Base-by-base conservation (phyloP, 306 rosid genomes). In the Luffa acutangula region DNA sequence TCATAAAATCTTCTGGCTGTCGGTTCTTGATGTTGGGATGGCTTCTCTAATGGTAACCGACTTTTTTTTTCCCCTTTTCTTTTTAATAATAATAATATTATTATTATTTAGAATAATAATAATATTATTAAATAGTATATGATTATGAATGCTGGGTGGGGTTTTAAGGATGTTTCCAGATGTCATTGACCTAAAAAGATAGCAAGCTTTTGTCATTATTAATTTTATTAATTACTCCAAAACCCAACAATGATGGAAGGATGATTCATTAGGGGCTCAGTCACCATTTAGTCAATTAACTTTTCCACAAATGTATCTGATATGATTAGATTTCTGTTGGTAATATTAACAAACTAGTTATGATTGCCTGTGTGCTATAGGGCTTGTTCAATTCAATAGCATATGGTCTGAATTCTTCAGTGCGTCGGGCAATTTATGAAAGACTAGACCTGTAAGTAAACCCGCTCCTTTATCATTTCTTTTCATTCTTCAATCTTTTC, bases 301-400 rank as follows among this genome's bases (percentile, higher is more conserved):
- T 75, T 73, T 49, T 51, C 62, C 43, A 78, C 57, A 20, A 78
- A 78, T 57, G 7, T 57, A 17, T 60, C 54, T 1, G 21, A 21
- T 13, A 39, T 15, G 39, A 13, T 31, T 46, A 31, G 9, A 71
- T 73, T 76, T 58, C n/a, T n/a, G 17, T 74, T 31, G 36, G 45
- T 49, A 20, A 13, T 43, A 46, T 12, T 57, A 41, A 67, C 75
- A n/a, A 48, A 11, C 51, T 57, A 53, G 4, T 45, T 63, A 43
- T 9, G 65, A 33, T 63, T 63, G 46, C 71, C 75, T 85, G n/a
- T 60, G 70, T 81, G 62, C 79, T 88, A 57, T 84, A 92, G 99
- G 98, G 99, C 53, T 91, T 96, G 81, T 96, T 96, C 83, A 96
- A 96, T 89, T 96, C 99, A 79, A 93, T 93, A 78, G 99, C 99